Base-by-base conservation (phyloP, 2,329 filamentous ascomycete species). In the Stenocarpella maydis region DNA sequence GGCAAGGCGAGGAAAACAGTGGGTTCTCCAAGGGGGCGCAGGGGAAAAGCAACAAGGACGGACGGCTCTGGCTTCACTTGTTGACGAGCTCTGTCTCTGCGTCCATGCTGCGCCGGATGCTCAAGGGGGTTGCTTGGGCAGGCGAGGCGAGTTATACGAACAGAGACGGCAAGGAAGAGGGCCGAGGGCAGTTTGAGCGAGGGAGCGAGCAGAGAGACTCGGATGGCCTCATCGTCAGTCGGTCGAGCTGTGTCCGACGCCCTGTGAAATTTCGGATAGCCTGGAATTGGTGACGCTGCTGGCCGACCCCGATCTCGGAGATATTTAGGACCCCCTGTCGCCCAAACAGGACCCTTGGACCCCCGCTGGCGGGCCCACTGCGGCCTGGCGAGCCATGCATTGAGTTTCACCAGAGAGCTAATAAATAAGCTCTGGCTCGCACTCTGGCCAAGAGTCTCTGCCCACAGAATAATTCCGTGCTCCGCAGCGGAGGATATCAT, bases 41-140 rank as follows among this genome's bases (percentile, higher is more conserved):
- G 24, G 37, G 53, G 54, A 34, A 52, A 54, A n/a, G 37, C 12
- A 39, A 39, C 19, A 65, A 41, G 47, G 43, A 58, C 24, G 24
- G 52, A 37, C 34, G 34, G 34, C 34, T 19, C 39, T 37, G 26
- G 54, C 9, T 63, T 55, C 49, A 65, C 31, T 67, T 69, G 60
- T 67, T 69, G 60, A 69, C 47, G 60, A 50, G 41, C 21, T 58
- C 24, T 49, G n/a, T 69, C 54, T 55, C 66, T 54, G 49, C 41
- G 53, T 71, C 69, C 69, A 71, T 71, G 43, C 69, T 69, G 67
- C 21, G 53, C 45, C 17, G 65, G 43, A n/a, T 69, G 19, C 52
- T 41, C 47, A 12, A 19, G 43, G 58, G 41, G 58, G 41, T 2
- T 37, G 34, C 12, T 12, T 7, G 12, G 58, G n/a, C 34, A n/a